Evolutionary conservation across 805 yeast species (phyloP).

Genomic region (Brettanomyces anomalus): DNA sequence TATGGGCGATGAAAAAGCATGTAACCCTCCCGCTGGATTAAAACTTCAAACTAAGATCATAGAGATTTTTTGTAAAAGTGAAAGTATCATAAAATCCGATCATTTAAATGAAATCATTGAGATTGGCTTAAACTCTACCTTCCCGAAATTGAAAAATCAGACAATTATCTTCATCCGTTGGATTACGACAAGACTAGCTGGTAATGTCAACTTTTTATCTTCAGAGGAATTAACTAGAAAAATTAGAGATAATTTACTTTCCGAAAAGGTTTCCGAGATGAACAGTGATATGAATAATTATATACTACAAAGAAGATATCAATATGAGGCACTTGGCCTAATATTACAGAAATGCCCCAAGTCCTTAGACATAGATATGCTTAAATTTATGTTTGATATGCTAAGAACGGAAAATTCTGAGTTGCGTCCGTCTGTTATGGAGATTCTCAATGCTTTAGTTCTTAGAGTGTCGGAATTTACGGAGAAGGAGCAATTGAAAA

Average conservation of each 20-base stretch:
- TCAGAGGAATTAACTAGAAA: slow-evolving; percentile 28
- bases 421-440: slow-evolving; percentile 60
- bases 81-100: slow-evolving; percentile 35
- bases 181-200: slow-evolving; percentile 28
- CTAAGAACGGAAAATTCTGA: slow-evolving; percentile 56
- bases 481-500: slow-evolving; percentile 35
- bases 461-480: slow-evolving; percentile 37
- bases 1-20: slow-evolving; percentile 34
- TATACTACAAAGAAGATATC: slow-evolving; percentile 44
- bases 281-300: slow-evolving; percentile 15
- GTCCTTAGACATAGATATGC: slow-evolving; percentile 38
- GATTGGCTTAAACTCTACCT: slow-evolving; percentile 51
- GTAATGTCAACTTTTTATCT: slow-evolving; percentile 4
- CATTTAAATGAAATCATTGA: slow-evolving; percentile 42
- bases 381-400: slow-evolving; percentile 65
- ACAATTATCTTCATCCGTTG: slow-evolving; percentile 60
- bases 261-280: slow-evolving; percentile 27
- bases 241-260: slow-evolving; percentile 39
- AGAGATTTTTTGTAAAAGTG: slow-evolving; percentile 40
- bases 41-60: slow-evolving; percentile 50
- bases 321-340: slow-evolving; percentile 74
- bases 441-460: slow-evolving; percentile 53
- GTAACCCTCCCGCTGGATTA: slow-evolving; percentile 44
- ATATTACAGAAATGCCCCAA: slow-evolving; percentile 40
- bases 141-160: slow-evolving; percentile 41